Evolutionary conservation across 495 filamentous ascomycete genomes (phyloP), one percentile per base, ranked within the genome.

Genomic region (Lasiosphaeria miniovina): DNA sequence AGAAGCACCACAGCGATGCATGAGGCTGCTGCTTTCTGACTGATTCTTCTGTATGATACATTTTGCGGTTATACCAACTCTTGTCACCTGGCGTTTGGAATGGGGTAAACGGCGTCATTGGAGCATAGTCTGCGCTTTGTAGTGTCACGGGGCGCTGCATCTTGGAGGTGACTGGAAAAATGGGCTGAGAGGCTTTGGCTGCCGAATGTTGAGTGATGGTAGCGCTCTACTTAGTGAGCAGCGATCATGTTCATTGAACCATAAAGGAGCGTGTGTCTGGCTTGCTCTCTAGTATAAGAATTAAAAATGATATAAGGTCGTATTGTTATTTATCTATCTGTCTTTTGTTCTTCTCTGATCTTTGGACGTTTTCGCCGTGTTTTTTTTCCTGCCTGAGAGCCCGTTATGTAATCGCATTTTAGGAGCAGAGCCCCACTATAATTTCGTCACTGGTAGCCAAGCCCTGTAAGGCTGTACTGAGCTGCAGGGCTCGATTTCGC

Each of bases 1-100:
- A 79, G 71, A 77, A 77, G 68, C 70, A 73, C 67, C 70, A 68
- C 70, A 75, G 45, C 53, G 49, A 69, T 48, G 61, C 65, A 65
- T 69, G 57, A 66, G 52, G 24, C 17, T 58, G 14, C 17, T 63
- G 17, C 41, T 53, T 65, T 54, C 45, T 62, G 58, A 49, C 53
- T 64, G 56, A 32, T 49, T n/a, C 41, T 58, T 67, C 57, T 72
- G 71, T 74, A 72, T 69, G 69, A 72, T 72, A 71, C 67, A 70
- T 65, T 69, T 66, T 61, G 61, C 60, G 58, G 64, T 61, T 63
- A 64, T 61, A 60, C 59, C 54, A 59, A 59, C 60, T 65, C 58
- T 60, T 70, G 63, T 57, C 65, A 54, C 64, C 49, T 66, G 71
- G 71, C 71, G 69, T 71, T 73, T 60, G 61, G 65, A 58, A 61